phyloP scores from a whole-genome alignment of 331 rosid species.

The Pyracantha coccinea region DNA sequence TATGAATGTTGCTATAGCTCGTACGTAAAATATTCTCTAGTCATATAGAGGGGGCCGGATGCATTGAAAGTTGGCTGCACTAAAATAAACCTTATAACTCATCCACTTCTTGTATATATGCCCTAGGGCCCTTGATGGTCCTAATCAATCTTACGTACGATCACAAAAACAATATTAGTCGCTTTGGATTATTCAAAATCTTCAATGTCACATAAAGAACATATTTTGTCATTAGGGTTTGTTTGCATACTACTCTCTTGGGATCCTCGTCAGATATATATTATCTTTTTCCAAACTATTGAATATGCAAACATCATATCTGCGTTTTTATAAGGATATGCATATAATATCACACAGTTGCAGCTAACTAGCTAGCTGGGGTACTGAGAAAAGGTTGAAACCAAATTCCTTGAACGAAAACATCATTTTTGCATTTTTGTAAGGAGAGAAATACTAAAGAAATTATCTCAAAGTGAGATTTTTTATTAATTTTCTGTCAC shows the following conservation, averaged over 20 bases:
- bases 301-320: not conserved
- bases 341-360: not conserved
- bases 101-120: not conserved
- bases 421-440: too few species aligned
- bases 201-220: not conserved
- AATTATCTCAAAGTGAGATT: too few species aligned
- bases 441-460: too few species aligned
- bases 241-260: slow-evolving; percentile 12
- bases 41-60: not conserved
- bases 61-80: not conserved
- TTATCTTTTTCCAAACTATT: not conserved
- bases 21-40: not conserved
- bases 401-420: too few species aligned
- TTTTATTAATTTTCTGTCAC: accelerated
- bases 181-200: slow-evolving; percentile 1
- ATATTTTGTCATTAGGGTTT: slow-evolving; percentile 15
- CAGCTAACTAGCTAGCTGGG: too few species aligned
- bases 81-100: not conserved
- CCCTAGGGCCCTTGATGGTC: not conserved
- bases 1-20: not conserved
- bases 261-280: slow-evolving; percentile 12
- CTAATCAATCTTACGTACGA: slow-evolving; percentile 22
- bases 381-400: too few species aligned
- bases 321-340: not conserved
- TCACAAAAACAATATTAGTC: slow-evolving; percentile 15